phyloP scores from a whole-genome alignment of 768 basidiomycete genomes.

The Scleroderma bovista region DNA sequence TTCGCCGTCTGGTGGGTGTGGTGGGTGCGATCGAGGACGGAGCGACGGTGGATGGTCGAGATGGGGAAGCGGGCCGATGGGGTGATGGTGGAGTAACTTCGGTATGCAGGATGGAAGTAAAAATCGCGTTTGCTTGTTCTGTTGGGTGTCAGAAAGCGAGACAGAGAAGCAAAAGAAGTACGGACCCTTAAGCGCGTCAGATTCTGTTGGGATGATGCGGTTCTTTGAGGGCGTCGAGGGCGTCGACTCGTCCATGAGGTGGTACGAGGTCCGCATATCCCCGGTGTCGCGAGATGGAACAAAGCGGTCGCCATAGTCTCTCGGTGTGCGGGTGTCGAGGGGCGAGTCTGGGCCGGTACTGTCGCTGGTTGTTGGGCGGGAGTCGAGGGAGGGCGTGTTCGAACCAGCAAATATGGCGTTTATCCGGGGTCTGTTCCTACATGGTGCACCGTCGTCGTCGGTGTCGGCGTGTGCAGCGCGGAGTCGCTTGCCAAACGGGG shows the following conservation, averaged over 20 bases:
- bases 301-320: slow-evolving; percentile 55
- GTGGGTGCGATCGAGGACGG: slow-evolving; percentile 38
- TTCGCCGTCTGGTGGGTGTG: slow-evolving; percentile 48
- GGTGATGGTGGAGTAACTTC: slow-evolving; percentile 74
- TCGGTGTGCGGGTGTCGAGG: slow-evolving; percentile 26
- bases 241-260: slow-evolving; percentile 50
- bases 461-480: slow-evolving; percentile 61
- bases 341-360: slow-evolving; percentile 44
- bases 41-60: slow-evolving; percentile 36
- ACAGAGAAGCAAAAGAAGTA: slow-evolving; percentile 3
- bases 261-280: slow-evolving; percentile 58
- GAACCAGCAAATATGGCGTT: slow-evolving; percentile 48
- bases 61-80: slow-evolving; percentile 56
- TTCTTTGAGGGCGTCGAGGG: slow-evolving; percentile 57
- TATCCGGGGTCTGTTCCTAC: slow-evolving; percentile 46
- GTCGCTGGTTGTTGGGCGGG: slow-evolving; percentile 48
- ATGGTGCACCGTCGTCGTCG: slow-evolving; percentile 48
- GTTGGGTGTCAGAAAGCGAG: slow-evolving; percentile 12
- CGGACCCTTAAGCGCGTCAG: slow-evolving; percentile 70
- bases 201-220: slow-evolving; percentile 61
- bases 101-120: slow-evolving; percentile 69
- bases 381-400: slow-evolving; percentile 54
- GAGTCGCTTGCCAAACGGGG: slow-evolving; percentile 79
- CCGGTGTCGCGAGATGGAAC: slow-evolving; percentile 55
- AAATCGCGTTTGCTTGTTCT: slow-evolving; percentile 85